Evolutionary conservation across 2,329 filamentous ascomycete species (phyloP).

Genomic region (Exophiala mesophila): DNA sequence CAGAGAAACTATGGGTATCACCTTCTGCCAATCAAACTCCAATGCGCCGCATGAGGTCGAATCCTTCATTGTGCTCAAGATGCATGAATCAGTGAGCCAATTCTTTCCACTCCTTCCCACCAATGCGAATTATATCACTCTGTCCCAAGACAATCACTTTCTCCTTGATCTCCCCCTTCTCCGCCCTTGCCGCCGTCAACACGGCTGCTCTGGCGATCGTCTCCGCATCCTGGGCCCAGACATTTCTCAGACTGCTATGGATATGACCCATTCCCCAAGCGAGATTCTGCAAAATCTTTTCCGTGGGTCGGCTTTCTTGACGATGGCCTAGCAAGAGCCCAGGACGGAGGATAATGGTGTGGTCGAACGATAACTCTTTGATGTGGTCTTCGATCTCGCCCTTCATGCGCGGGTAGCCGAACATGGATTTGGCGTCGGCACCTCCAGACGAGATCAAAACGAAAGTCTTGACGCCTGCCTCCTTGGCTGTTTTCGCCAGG

Average conservation of each 20-base stretch:
- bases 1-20: slow-evolving; percentile 7
- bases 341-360: slow-evolving; percentile 68
- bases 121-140: slow-evolving; percentile 35
- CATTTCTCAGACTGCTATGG: slow-evolving; percentile 55
- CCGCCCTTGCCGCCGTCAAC: slow-evolving; percentile 36
- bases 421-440: slow-evolving; percentile 48
- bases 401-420: slow-evolving; percentile 70
- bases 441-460: slow-evolving; percentile 65
- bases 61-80: no score
- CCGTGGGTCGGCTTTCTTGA: slow-evolving; percentile 55
- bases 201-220: slow-evolving; percentile 54
- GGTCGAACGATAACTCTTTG: slow-evolving; percentile 66
- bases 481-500: slow-evolving; percentile 69
- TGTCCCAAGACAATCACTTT: slow-evolving; percentile 38
- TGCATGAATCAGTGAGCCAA: no score
- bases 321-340: slow-evolving; percentile 71
- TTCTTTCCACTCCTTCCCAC: slow-evolving; percentile 28
- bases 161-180: slow-evolving; percentile 38
- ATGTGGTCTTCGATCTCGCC: slow-evolving; percentile 77
- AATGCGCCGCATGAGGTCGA: no score
- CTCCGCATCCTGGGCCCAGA: slow-evolving; percentile 67
- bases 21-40: no score
- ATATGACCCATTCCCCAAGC: slow-evolving; percentile 54
- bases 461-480: slow-evolving; percentile 66
- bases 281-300: slow-evolving; percentile 53